phyloP scores from a whole-genome alignment of 2,329 filamentous ascomycete genomes.

The Fusarium sp. region DNA sequence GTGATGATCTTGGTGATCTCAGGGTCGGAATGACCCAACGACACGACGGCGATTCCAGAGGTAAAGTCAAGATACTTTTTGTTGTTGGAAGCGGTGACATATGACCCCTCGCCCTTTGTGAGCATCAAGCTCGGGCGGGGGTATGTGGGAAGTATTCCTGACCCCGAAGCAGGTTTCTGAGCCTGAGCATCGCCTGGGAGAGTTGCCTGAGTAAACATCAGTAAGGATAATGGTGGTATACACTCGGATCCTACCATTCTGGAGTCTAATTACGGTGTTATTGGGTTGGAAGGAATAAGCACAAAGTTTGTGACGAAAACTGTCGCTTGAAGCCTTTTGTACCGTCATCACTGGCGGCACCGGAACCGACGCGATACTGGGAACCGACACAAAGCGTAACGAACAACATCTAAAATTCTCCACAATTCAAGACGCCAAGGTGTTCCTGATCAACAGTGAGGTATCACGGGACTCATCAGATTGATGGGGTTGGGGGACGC shows the following conservation, averaged over 20 bases:
- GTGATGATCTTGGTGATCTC: constrained; percentile 2
- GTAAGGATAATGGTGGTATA: background rate
- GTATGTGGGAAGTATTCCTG: constrained; percentile 6
- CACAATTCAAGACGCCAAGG: background rate
- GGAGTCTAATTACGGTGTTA: background rate
- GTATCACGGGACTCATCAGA: background rate
- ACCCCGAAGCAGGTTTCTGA: background rate
- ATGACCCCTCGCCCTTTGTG: background rate
- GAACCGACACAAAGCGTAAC: background rate
- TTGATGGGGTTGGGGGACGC: background rate
- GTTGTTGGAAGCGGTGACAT: background rate
- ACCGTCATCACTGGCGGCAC: background rate
- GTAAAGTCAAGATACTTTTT: constrained; percentile 9
- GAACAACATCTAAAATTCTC: background rate
- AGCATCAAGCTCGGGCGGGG: constrained; percentile 3
- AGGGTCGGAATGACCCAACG: background rate
- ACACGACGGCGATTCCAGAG: constrained; percentile 4
- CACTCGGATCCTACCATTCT: background rate
- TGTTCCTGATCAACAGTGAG: background rate
- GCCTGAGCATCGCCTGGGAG: background rate
- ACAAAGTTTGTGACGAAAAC: background rate
- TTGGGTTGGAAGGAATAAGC: background rate
- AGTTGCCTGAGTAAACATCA: background rate
- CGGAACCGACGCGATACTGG: background rate
- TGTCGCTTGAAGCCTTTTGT: background rate